Conservation (phyloP, 345 rosid genomes). For the Acer negundo region DNA sequence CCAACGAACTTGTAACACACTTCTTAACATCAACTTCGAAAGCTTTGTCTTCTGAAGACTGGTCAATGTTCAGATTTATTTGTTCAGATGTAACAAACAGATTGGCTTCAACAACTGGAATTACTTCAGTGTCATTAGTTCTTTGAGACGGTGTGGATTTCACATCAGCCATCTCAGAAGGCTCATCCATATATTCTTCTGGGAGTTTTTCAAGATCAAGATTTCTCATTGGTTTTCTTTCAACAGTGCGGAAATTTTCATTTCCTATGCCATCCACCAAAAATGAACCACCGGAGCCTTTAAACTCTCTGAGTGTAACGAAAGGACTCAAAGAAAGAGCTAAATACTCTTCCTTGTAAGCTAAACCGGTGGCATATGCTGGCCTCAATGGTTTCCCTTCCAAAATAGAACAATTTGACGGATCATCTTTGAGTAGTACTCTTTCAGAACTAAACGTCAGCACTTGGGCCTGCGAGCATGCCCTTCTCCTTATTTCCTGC, state of each 20-base stretch:
- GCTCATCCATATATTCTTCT: conserved; percentile 13
- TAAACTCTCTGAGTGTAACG: neutral
- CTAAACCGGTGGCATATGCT: neutral
- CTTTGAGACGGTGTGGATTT: neutral
- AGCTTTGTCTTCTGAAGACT: neutral
- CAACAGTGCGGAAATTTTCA: neutral
- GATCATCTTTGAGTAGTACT: conserved; percentile 9
- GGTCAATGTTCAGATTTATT: neutral
- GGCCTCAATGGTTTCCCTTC: conserved; percentile 14
- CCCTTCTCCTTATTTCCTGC: conserved; percentile 7
- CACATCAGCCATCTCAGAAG: neutral
- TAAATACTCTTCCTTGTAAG: conserved; percentile 5
- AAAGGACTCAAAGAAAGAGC: conserved; percentile 10
- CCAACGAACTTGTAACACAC: neutral
- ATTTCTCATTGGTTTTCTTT: conserved; percentile 3
- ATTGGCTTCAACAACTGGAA: neutral
- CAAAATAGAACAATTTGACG: conserved; percentile 1
- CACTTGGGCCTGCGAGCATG: conserved; percentile 6
- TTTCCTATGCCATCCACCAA: neutral
- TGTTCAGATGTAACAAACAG: neutral
- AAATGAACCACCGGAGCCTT: neutral
- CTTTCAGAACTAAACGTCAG: conserved; percentile 1
- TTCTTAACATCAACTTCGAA: conserved; percentile 6
- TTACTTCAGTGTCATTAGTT: neutral
- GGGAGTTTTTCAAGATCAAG: conserved; percentile 20